Evolutionary conservation across 2,329 filamentous ascomycete species (phyloP).

Genomic region (Cordyceps cateniannulata): DNA sequence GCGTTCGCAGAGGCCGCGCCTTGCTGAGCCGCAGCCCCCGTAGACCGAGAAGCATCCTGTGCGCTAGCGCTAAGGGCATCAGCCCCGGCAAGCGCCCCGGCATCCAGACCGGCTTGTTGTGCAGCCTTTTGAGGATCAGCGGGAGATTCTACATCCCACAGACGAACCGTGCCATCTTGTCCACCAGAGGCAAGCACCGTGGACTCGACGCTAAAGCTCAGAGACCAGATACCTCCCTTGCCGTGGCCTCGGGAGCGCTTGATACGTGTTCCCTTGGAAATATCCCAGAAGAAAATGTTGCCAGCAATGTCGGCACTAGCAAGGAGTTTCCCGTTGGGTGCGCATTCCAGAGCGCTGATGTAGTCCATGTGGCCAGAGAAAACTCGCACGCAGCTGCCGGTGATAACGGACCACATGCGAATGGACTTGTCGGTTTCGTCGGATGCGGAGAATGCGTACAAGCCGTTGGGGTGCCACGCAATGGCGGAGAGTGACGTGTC

Average conservation of each 20-base stretch:
- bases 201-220: constrained; percentile 91
- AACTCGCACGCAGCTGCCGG: constrained; percentile 79
- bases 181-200: constrained; percentile 85
- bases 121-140: constrained; percentile 57
- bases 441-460: constrained; percentile 89
- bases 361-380: constrained; percentile 89
- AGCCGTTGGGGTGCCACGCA: constrained; percentile 91
- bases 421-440: constrained; percentile 82
- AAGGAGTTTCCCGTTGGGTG: constrained; percentile 82
- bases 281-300: constrained; percentile 90
- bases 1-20: constrained; percentile 22
- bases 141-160: constrained; percentile 83
- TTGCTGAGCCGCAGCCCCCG: constrained; percentile 19
- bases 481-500: constrained; percentile 87
- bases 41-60: constrained; percentile 3
- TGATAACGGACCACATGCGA: constrained; percentile 93
- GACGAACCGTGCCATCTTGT: constrained; percentile 83
- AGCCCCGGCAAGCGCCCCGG: constrained; percentile 30
- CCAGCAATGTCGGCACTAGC: constrained; percentile 85
- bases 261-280: constrained; percentile 75
- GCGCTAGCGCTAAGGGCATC: constrained; percentile 25
- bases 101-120: constrained; percentile 36
- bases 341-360: constrained; percentile 77
- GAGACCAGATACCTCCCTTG: constrained; percentile 86
- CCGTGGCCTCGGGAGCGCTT: constrained; percentile 93